Evolutionary conservation across 805 yeast genomes (phyloP), one percentile per base, ranked within the genome.

Genomic region (Candida ipomoeae): DNA sequence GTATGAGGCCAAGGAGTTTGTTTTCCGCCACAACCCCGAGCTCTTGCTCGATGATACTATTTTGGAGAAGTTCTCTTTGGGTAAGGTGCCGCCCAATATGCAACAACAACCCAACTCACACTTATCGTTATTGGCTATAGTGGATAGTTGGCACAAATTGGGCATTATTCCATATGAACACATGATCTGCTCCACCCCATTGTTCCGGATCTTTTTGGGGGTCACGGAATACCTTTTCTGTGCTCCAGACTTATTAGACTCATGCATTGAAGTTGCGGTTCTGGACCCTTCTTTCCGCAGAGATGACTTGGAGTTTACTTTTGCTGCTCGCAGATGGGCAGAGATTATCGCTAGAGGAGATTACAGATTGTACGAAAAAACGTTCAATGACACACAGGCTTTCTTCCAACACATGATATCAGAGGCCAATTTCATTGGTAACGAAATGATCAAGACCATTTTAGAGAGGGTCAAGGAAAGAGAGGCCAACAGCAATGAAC

Each of bases 91-190:
- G 1, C 89, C 88, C 2, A 83, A 78, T 7, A 81, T 81, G 31
- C 67, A 78, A 53, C 49, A 43, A 21, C 78, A 82, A 50, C 95
- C 95, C 41, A 94, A 94, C 65, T 88, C 97, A 3, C 99, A 94
- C 66, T 71, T 94, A 44, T 87, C 97, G 1, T 69, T 94, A 36
- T 69, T 94, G 49, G 95, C 96, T 1, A 90, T 94, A 43, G 98
- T 89, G 1, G 98, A 94, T 67, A 84, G 94, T 62, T 94, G 99
- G 99, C 81, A 79, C 61, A 84, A 83, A 55, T 69, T 89, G 40
- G 86, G 85, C 1, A 89, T 94, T 39, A 85, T 87, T 34, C 99
- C 99, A 4, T 92, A 94, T 63, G 97, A 92, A 65, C 99, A 94
- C 68, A 91, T 92, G 70, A 91, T 92, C 52, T 92, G 98, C 64